Evolutionary conservation across 2,329 filamentous ascomycete species (phyloP).

Genomic region (Fusarium lyarnte): DNA sequence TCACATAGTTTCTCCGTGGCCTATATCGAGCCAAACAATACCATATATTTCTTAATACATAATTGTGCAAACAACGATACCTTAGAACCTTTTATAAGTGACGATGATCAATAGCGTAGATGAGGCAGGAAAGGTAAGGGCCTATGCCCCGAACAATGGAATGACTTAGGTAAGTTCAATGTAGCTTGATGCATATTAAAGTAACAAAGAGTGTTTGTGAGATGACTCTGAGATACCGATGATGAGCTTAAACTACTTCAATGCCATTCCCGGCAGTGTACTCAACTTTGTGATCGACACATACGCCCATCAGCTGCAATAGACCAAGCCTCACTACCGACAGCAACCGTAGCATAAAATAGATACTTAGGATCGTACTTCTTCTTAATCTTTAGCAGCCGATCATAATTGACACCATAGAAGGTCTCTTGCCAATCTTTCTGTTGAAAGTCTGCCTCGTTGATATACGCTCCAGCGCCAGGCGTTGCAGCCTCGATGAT

Average conservation of each 20-base stretch:
- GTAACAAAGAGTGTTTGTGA: neutral
- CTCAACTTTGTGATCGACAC: conserved; percentile 7
- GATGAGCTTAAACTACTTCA: too few relatives aligned
- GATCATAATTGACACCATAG: conserved; percentile 57
- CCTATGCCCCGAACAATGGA: accelerated
- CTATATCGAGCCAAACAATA: accelerated
- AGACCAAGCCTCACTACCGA: conserved; percentile 62
- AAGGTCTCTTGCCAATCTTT: conserved; percentile 55
- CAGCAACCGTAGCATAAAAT: conserved; percentile 58
- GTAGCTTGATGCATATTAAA: neutral
- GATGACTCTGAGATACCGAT: too few relatives aligned
- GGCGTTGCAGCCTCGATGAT: conserved; percentile 50
- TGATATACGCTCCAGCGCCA: conserved; percentile 57
- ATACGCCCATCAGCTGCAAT: conserved; percentile 23
- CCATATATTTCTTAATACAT: neutral
- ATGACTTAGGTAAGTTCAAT: neutral
- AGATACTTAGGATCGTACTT: conserved; percentile 59
- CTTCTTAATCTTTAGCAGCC: conserved; percentile 56
- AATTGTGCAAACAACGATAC: neutral
- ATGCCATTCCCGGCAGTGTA: too few relatives aligned
- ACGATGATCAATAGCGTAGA: too few relatives aligned
- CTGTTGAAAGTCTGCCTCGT: conserved; percentile 61
- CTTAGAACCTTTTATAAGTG: accelerated
- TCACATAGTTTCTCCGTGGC: neutral
- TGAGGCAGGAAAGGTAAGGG: accelerated